Conservation (phyloP, 805 yeast species). For the Ogataea populi-albae region DNA sequence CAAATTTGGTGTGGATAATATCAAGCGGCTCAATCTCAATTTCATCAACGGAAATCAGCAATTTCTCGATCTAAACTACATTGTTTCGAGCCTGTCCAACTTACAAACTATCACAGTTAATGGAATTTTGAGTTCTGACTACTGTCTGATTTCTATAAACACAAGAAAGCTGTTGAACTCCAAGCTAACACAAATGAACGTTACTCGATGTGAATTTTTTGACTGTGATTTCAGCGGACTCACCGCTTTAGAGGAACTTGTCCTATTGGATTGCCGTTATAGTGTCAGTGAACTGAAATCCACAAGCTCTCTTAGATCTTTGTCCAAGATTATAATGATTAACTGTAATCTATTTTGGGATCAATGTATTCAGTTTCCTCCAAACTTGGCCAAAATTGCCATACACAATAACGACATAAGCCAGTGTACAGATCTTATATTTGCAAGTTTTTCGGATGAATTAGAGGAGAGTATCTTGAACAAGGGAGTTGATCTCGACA, state of each 20-base stretch:
- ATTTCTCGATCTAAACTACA: slow-evolving; percentile 11
- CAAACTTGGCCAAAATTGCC: slow-evolving; percentile 13
- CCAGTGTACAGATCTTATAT: slow-evolving; percentile 17
- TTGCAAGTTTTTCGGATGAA: slow-evolving; percentile 2
- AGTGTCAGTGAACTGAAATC: slow-evolving; percentile 10
- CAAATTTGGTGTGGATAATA: slow-evolving; percentile 6
- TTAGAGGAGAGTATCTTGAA: not conserved
- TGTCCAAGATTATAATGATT: slow-evolving; percentile 14
- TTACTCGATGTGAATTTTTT: slow-evolving; percentile 13
- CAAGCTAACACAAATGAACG: slow-evolving; percentile 11
- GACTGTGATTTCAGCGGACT: slow-evolving; percentile 14
- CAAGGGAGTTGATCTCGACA: slow-evolving; percentile 8
- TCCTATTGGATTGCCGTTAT: slow-evolving; percentile 20
- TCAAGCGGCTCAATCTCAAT: slow-evolving; percentile 12
- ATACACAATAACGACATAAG: slow-evolving; percentile 17
- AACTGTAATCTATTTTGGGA: slow-evolving; percentile 23
- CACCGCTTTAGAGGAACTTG: slow-evolving; percentile 11
- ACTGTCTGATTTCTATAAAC: slow-evolving; percentile 2
- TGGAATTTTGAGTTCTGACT: slow-evolving; percentile 8
- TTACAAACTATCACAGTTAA: slow-evolving; percentile 16
- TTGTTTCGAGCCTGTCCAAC: slow-evolving; percentile 8
- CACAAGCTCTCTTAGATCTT: slow-evolving; percentile 3
- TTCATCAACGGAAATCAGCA: slow-evolving; percentile 3
- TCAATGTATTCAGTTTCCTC: slow-evolving; percentile 18
- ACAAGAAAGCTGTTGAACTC: not conserved